Percentiles rank a stretch among this genome's conserved stretches.
Evolutionary conservation across 2,329 filamentous ascomycete species (phyloP).

Genomic region (Xylariaceae sp.): DNA sequence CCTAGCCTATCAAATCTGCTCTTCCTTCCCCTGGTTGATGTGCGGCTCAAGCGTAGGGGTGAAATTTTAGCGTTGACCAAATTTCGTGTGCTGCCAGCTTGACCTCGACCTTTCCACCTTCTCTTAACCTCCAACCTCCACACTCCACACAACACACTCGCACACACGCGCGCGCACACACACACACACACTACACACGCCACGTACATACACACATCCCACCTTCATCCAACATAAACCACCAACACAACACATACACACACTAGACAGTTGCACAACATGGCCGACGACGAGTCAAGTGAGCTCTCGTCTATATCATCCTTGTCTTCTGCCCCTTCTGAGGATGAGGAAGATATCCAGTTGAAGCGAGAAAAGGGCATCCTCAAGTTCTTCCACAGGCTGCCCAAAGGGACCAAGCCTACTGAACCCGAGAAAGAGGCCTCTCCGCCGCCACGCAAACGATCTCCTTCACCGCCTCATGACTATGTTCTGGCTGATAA

Average conservation of each 20-base stretch:
- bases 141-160: slow-evolving; percentile 16
- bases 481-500: slow-evolving; percentile 91
- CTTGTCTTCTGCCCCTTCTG: slow-evolving; percentile 53
- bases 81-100: slow-evolving; percentile 33
- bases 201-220: slow-evolving; percentile 13
- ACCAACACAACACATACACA: slow-evolving; percentile 3
- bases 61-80: slow-evolving; percentile 39
- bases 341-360: slow-evolving; percentile 55
- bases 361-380: slow-evolving; percentile 60
- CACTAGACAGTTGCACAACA: slow-evolving; percentile 37
- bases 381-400: slow-evolving; percentile 68
- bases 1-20: slow-evolving; percentile 37
- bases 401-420: slow-evolving; percentile 47
- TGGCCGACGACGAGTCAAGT: slow-evolving; percentile 65
- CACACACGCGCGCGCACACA: no score
- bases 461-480: slow-evolving; percentile 85
- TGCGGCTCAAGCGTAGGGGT: slow-evolving; percentile 38
- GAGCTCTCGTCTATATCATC: slow-evolving; percentile 63
- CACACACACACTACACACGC: slow-evolving; percentile 5
- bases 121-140: slow-evolving; percentile 34
- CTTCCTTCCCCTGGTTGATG: slow-evolving; percentile 30
- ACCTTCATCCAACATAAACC: slow-evolving; percentile 11
- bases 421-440: slow-evolving; percentile 55
- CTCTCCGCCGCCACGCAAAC: slow-evolving; percentile 72
- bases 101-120: slow-evolving; percentile 26